Evolutionary conservation across 441 rosid species (phyloP), one percentile per base, ranked within the genome.

Genomic region (Mallotus japonicus): DNA sequence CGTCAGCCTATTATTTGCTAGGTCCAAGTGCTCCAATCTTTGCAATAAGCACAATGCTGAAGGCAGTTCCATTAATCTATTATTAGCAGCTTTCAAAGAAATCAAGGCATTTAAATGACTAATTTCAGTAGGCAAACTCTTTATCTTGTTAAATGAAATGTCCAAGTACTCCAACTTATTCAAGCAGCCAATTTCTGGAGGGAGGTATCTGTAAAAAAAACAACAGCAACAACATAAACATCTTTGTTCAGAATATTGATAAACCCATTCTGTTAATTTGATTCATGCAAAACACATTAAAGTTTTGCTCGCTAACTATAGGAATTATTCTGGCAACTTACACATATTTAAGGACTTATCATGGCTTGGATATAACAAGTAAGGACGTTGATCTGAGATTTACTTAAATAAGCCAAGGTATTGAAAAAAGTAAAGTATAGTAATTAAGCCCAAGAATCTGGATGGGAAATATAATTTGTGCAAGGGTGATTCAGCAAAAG

Each of bases 121-220:
- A 51, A 95, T 86, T 86, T 95, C 98, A 57, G 72, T 65, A 19
- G 99, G 99, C 73, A 95, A 85, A 78, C 54, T 76, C 87, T 91
- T 95, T 81, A 95, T 79, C 83, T 92, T 95, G 83, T 95, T 95
- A 82, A 90, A 95, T 65, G 99, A 92, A 68, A 95, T 92, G 76
- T 95, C 98, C 80, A 95, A 80, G 74, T 80, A 83, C 86, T 92
- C 95, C 83, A 95, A 83, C 55, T 84, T 86, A 73, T 74, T 80
- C 51, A 95, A 84, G 89, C 92, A 91, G 63, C 97, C 95, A 77
- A 95, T 95, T 88, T 95, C 98, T 47, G 98, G 87, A 54, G 99
- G 99, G 72, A 95, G 85, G 73, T 83, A 95, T 83, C 99, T 95
- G 89, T 86, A 84, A 32, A 42, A 16, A 75, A 77, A 76, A 62